phyloP scores from a whole-genome alignment of 2,329 filamentous ascomycete genomes.

The Cordyceps farinosa region DNA sequence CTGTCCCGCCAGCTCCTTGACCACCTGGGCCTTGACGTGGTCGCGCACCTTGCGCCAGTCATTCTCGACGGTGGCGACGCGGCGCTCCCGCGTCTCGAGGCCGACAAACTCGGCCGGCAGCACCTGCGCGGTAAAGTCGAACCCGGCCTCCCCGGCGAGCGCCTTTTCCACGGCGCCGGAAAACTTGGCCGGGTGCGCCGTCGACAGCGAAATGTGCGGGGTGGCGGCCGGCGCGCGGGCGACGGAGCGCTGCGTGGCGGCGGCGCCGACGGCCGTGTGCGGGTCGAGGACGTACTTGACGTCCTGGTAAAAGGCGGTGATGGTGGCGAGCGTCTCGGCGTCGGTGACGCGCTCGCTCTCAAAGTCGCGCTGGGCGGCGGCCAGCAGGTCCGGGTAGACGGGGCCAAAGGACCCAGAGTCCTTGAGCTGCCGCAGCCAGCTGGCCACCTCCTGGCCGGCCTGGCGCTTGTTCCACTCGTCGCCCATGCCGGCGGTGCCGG shows the following conservation, averaged over 20 bases:
- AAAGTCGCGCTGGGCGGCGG: conserved; percentile 69
- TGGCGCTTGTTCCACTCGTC: conserved; percentile 64
- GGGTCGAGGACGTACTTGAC: conserved; percentile 84
- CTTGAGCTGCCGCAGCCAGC: conserved; percentile 81
- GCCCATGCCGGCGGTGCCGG: conserved; percentile 56
- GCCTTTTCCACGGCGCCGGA: conserved; percentile 78
- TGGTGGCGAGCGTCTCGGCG: conserved; percentile 63
- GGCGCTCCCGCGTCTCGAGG: conserved; percentile 69
- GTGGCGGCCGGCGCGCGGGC: conserved; percentile 48
- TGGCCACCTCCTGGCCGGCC: conserved; percentile 70
- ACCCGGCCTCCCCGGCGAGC: conserved; percentile 65
- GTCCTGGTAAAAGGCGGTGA: conserved; percentile 53
- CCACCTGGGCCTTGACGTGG: conserved; percentile 72
- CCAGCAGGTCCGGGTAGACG: conserved; percentile 71
- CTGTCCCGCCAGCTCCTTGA: conserved; percentile 48
- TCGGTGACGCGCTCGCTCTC: conserved; percentile 73
- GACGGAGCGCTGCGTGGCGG: conserved; percentile 69
- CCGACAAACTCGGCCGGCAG: conserved; percentile 79
- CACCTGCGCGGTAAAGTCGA: conserved; percentile 70
- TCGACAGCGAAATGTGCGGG: conserved; percentile 81
- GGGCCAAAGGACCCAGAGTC: conserved; percentile 72
- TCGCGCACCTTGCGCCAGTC: conserved; percentile 73
- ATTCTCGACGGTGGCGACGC: conserved; percentile 66
- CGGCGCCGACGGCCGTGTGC: conserved; percentile 83
- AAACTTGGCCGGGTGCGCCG: conserved; percentile 96